These are phyloP conservation scores for Ceratocystis huliohia DNA, from an alignment of 2,329 filamentous ascomycete species.

Conservation along the genomic window DNA sequence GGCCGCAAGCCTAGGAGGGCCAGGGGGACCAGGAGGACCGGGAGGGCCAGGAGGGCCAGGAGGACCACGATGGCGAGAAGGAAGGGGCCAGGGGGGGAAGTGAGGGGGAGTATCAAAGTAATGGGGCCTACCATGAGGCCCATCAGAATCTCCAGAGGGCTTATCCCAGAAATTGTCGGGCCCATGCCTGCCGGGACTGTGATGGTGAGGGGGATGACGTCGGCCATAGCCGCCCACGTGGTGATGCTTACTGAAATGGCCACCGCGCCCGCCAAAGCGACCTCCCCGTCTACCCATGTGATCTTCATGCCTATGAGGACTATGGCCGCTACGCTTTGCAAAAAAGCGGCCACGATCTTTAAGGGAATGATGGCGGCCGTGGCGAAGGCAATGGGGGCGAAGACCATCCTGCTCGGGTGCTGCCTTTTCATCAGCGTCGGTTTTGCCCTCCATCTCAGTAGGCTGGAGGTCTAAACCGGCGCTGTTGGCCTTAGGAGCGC, in stretches of 20 bases:
- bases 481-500: background rate
- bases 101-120: slow-evolving; percentile 55
- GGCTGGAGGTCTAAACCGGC: background rate
- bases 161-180: no score
- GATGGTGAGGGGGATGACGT: background rate
- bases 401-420: slow-evolving; percentile 23
- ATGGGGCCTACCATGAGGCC: background rate
- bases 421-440: slow-evolving; percentile 18
- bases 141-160: background rate
- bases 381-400: slow-evolving; percentile 25
- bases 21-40: background rate
- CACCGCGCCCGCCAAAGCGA: slow-evolving; percentile 23
- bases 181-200: background rate
- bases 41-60: background rate
- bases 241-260: slow-evolving; percentile 23
- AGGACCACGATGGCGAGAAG: slow-evolving; percentile 55
- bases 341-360: slow-evolving; percentile 24
- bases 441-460: background rate
- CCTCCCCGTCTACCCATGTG: slow-evolving; percentile 22
- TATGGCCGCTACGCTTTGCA: slow-evolving; percentile 23
- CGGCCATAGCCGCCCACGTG: background rate
- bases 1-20: background rate
- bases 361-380: slow-evolving; percentile 23
- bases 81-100: slow-evolving; percentile 66
- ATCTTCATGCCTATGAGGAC: no score